Evolutionary conservation across 148 eudicot genomes (phyloP).

Genomic region (Chenopodium album): DNA sequence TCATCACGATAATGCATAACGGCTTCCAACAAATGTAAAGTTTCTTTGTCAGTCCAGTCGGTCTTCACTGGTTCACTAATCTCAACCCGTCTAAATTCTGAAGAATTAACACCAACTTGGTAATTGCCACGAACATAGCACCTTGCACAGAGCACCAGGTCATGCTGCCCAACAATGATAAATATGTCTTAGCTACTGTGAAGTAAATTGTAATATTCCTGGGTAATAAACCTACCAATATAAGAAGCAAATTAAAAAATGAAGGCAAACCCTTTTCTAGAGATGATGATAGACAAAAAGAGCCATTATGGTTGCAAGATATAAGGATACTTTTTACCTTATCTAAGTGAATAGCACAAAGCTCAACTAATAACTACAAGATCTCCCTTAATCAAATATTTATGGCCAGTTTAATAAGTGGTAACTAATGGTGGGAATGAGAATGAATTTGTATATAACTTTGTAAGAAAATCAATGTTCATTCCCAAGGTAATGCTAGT

Average conservation of each 20-base stretch:
- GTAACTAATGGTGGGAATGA: no score
- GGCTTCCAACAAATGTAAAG: conserved; percentile 82
- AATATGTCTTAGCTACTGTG: neutral
- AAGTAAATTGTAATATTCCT: neutral
- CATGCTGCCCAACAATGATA: conserved; percentile 51
- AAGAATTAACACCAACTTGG: conserved; percentile 49
- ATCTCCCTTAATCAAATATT: neutral
- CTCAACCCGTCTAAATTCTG: conserved; percentile 90
- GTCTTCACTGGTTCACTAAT: conserved; percentile 69
- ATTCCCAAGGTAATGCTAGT: no score
- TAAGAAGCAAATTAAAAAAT: neutral
- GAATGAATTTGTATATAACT: no score
- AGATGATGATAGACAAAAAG: neutral
- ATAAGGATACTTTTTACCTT: neutral
- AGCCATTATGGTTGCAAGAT: neutral
- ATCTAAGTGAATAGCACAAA: neutral
- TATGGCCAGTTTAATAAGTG: neutral
- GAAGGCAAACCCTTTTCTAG: neutral
- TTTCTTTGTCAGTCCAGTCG: conserved; percentile 91
- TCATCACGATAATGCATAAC: conserved; percentile 87
- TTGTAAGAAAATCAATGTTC: no score
- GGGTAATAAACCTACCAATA: conserved; percentile 1
- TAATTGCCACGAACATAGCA: conserved; percentile 82
- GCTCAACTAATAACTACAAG: neutral
- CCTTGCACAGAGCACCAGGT: conserved; percentile 86